phyloP scores from a whole-genome alignment of 306 rosid species.

The Oxytropis ochrocephala region DNA sequence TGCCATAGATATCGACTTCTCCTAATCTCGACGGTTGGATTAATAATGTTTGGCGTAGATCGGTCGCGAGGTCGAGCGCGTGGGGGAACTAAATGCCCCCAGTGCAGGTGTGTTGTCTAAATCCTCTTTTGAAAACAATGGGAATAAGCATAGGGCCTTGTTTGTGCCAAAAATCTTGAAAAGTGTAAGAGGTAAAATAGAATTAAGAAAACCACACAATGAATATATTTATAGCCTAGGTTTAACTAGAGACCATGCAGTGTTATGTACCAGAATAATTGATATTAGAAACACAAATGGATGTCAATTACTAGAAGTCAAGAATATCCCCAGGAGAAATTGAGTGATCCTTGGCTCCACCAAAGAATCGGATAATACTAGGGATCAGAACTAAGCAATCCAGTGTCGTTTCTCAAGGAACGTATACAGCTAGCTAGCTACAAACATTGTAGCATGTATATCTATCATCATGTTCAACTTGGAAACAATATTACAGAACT shows the following conservation, averaged over 20 bases:
- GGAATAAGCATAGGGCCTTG: conserved; percentile 76
- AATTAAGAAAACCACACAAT: not conserved
- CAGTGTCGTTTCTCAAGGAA: conserved; percentile 83
- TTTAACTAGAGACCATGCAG: not conserved
- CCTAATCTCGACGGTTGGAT: no score
- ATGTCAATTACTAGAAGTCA: conserved; percentile 62
- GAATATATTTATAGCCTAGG: not conserved
- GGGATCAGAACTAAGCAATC: conserved; percentile 80
- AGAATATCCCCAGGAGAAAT: conserved; percentile 63
- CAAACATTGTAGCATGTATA: no score
- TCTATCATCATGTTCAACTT: no score
- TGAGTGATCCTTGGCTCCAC: conserved; percentile 54
- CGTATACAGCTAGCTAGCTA: conserved; percentile 86
- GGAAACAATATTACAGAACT: no score
- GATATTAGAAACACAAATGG: no score
- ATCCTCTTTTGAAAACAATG: conserved; percentile 72
- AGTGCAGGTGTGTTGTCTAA: conserved; percentile 68
- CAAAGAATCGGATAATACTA: conserved; percentile 65
- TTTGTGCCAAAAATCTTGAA: conserved; percentile 77
- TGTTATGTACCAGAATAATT: no score
- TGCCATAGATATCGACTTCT: no score
- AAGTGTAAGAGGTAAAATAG: not conserved
- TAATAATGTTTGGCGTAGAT: no score
- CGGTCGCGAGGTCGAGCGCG: no score
- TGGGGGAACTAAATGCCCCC: conserved; percentile 77